Percentiles rank a stretch among this genome's conserved stretches.
Evolutionary conservation across 768 basidiomycete genomes (phyloP).

Genomic region (Suillus bovinus): DNA sequence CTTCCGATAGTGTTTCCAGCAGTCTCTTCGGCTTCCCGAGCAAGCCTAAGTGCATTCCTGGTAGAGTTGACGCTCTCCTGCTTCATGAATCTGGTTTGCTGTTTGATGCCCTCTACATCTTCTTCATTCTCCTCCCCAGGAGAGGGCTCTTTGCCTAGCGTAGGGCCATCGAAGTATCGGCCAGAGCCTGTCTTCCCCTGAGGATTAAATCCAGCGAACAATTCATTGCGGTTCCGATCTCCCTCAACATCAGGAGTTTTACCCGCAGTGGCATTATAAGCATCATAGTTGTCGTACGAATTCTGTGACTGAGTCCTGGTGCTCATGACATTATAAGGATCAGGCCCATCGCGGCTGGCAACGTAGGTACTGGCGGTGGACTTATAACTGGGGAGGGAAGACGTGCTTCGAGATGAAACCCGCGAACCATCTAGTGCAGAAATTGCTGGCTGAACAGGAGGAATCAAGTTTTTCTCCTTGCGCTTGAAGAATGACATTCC

Average conservation of each 20-base stretch:
- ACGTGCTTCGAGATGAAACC: conserved; percentile 33
- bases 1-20: conserved; percentile 80
- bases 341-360: conserved; percentile 63
- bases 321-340: conserved; percentile 44
- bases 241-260: conserved; percentile 37
- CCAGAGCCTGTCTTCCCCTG: conserved; percentile 52
- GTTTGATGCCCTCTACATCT: conserved; percentile 93
- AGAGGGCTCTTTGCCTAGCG: conserved; percentile 42
- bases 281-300: conserved; percentile 26
- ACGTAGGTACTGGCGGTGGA: conserved; percentile 65
- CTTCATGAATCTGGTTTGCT: conserved; percentile 84
- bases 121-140: conserved; percentile 80
- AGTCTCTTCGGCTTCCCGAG: conserved; percentile 96
- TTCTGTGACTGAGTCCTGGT: conserved; percentile 27
- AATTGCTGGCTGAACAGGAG: conserved; percentile 52
- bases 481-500: conserved; percentile 51
- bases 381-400: conserved; percentile 44
- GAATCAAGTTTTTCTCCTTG: conserved; percentile 65
- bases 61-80: conserved; percentile 90
- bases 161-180: conserved; percentile 69
- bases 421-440: conserved; percentile 28
- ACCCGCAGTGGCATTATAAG: conserved; percentile 11
- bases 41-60: conserved; percentile 89
- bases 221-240: conserved; percentile 67
- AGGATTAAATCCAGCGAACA: conserved; percentile 76